Evolutionary conservation across 192 early-diverging fungal species (phyloP).

Genomic region (Podila epigama): DNA sequence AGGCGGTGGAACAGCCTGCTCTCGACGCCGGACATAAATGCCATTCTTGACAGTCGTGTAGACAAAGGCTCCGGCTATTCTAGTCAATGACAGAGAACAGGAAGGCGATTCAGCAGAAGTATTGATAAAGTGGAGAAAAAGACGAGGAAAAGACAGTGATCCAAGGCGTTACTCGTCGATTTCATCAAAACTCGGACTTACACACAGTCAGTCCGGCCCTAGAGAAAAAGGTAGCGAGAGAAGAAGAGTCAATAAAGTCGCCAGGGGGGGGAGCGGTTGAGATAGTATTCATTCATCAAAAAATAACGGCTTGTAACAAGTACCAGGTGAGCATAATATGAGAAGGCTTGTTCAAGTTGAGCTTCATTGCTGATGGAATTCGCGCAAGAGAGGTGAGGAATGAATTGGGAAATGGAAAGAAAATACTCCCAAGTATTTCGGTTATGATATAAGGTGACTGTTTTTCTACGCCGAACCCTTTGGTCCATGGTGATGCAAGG

Average conservation of each 20-base stretch:
- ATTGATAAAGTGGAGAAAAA: neutral
- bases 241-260: neutral
- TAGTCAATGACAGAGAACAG: neutral
- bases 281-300: neutral
- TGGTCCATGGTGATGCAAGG: too few relatives aligned
- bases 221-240: neutral
- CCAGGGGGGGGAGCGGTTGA: neutral
- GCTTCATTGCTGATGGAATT: neutral
- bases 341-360: constrained; percentile 47
- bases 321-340: constrained; percentile 50
- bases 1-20: constrained; percentile 15
- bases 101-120: neutral
- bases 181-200: constrained; percentile 10
- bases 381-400: neutral
- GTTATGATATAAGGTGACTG: too few relatives aligned
- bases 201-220: constrained; percentile 13
- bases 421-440: constrained; percentile 6
- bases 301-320: neutral
- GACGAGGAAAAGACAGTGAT: neutral
- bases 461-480: too few relatives aligned
- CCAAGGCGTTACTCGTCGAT: neutral
- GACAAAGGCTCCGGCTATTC: constrained; percentile 20
- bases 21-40: constrained; percentile 37
- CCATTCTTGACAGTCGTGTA: constrained; percentile 30
- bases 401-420: neutral